Evolutionary conservation across 345 rosid genomes (phyloP).

Genomic region (Euclidium syriacum): DNA sequence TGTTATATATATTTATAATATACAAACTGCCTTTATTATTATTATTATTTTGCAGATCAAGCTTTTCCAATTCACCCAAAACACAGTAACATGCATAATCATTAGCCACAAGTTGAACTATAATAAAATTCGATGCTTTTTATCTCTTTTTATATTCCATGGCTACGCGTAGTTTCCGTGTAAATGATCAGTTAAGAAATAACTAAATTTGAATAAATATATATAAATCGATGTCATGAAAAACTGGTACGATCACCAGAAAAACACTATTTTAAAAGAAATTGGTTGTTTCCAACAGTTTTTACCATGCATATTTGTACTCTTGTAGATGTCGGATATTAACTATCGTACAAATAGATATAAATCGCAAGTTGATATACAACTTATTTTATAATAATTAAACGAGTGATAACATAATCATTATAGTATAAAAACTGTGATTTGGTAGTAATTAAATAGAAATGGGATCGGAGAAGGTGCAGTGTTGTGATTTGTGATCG

Average conservation of each 20-base stretch:
- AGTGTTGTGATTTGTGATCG: constrained; percentile 12
- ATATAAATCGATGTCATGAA: neutral
- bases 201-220: neutral
- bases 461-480: neutral
- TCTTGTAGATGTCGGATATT: constrained; percentile 10
- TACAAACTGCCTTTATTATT: constrained; percentile 14
- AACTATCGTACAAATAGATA: neutral
- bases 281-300: neutral
- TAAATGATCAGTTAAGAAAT: neutral
- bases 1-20: neutral
- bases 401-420: neutral
- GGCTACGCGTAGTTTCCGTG: constrained; percentile 14
- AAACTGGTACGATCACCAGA: neutral
- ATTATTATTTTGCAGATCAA: constrained; percentile 18
- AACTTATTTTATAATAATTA: neutral
- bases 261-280: neutral
- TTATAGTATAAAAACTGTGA: neutral
- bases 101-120: constrained; percentile 34
- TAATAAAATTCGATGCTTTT: constrained; percentile 18
- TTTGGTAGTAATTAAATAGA: neutral
- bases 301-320: constrained; percentile 2
- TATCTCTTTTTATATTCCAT: neutral
- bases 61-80: constrained; percentile 19
- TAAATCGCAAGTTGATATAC: neutral
- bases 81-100: constrained; percentile 31